phyloP scores from a whole-genome alignment of 192 early-diverging fungal species.

The Linnemannia elongata region DNA sequence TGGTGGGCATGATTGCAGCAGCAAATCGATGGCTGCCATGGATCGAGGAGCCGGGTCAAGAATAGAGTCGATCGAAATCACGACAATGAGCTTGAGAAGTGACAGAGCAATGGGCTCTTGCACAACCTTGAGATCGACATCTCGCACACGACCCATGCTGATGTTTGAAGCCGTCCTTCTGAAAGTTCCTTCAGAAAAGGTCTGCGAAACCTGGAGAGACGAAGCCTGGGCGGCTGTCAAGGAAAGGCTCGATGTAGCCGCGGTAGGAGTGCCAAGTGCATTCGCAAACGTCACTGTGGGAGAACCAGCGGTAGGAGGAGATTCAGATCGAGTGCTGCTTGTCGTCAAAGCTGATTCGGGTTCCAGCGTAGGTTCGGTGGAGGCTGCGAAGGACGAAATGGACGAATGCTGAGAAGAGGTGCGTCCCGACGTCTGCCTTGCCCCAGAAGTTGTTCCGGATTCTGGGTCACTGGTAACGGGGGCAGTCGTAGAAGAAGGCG shows the following conservation, averaged over 20 bases:
- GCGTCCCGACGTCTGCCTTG: conserved; percentile 11
- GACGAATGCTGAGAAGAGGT: conserved; percentile 29
- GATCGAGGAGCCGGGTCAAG: conserved; percentile 55
- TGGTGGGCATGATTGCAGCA: conserved; percentile 48
- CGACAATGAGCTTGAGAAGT: conserved; percentile 68
- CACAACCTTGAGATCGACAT: conserved; percentile 53
- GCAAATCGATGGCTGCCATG: conserved; percentile 33
- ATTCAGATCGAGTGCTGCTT: conserved; percentile 26
- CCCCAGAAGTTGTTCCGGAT: neutral
- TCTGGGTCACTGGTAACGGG: conserved; percentile 15
- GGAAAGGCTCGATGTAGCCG: conserved; percentile 21
- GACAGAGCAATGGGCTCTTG: conserved; percentile 57
- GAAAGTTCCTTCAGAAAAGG: conserved; percentile 41
- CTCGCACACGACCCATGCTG: conserved; percentile 37
- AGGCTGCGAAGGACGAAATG: conserved; percentile 17
- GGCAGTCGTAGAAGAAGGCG: conserved; percentile 5
- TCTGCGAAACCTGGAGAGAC: conserved; percentile 42
- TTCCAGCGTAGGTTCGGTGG: conserved; percentile 18
- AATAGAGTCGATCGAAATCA: conserved; percentile 67
- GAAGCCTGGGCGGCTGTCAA: conserved; percentile 33
- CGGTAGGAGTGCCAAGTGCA: neutral
- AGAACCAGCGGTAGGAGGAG: neutral
- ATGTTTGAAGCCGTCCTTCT: conserved; percentile 32
- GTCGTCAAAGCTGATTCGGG: conserved; percentile 30
- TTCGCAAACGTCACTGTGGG: neutral